A percentile compares a stretch with the other conserved stretches of the same genome.
Evolutionary conservation across 352 stramenopile species (phyloP).

Genomic region (Phytophthora litchii): DNA sequence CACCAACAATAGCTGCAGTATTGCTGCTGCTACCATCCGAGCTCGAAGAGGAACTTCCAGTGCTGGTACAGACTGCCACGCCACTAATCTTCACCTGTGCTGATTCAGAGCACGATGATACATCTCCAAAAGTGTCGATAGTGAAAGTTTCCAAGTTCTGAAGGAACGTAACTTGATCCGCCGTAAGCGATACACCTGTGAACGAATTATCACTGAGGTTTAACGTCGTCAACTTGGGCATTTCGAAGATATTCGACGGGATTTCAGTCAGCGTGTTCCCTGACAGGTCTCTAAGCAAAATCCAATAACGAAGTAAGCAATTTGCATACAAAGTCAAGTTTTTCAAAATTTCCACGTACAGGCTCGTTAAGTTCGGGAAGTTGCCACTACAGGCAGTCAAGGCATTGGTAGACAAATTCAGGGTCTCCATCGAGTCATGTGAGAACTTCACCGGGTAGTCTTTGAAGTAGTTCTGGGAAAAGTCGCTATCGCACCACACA

Average conservation of each 20-base stretch:
- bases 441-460: constrained; percentile 59
- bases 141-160: constrained; percentile 41
- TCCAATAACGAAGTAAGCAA: neutral
- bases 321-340: neutral
- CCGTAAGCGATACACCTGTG: constrained; percentile 43
- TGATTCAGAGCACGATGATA: constrained; percentile 27
- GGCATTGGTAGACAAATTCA: constrained; percentile 67
- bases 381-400: constrained; percentile 52
- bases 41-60: constrained; percentile 7
- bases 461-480: constrained; percentile 69
- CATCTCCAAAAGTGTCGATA: constrained; percentile 45
- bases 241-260: constrained; percentile 49
- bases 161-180: constrained; percentile 51
- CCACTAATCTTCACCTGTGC: constrained; percentile 32
- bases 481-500: constrained; percentile 37
- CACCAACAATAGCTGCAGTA: constrained; percentile 46
- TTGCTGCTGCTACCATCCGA: constrained; percentile 28
- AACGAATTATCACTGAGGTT: constrained; percentile 59
- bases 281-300: constrained; percentile 49
- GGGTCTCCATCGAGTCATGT: constrained; percentile 37
- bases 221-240: constrained; percentile 48
- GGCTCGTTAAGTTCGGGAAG: constrained; percentile 51
- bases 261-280: constrained; percentile 53
- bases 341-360: constrained; percentile 39
- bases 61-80: constrained; percentile 46